Evolutionary conservation across 306 rosid genomes (phyloP).

Genomic region (Senna siamea): DNA sequence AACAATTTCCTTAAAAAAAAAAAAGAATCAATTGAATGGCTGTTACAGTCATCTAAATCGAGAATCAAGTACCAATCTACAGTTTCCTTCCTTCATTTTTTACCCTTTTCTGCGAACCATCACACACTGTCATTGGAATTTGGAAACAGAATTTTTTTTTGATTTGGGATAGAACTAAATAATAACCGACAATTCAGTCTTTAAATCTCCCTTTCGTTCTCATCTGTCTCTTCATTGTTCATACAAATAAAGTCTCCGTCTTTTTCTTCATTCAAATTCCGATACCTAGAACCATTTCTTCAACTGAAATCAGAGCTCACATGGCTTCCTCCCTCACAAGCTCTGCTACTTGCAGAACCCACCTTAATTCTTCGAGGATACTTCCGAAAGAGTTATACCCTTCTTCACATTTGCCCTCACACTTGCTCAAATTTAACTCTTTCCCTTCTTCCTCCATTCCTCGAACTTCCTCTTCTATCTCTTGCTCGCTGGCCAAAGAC

Average conservation of each 20-base stretch:
- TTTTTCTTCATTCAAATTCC: neutral
- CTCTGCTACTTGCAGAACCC: conserved; percentile 35
- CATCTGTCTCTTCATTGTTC: neutral
- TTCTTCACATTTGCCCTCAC: conserved; percentile 48
- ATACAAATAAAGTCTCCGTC: neutral
- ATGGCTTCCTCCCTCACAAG: conserved; percentile 45
- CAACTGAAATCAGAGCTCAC: neutral
- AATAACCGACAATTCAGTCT: neutral
- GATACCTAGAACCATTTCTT: neutral
- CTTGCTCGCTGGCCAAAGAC: conserved; percentile 60
- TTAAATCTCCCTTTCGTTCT: neutral
- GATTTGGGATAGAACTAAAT: neutral
- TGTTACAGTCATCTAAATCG: neutral
- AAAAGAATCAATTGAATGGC: neutral
- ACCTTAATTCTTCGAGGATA: conserved; percentile 21
- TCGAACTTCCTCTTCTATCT: conserved; percentile 34
- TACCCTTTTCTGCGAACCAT: neutral
- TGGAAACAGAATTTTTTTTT: neutral
- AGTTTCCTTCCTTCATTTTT: neutral
- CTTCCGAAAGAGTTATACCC: conserved; percentile 39
- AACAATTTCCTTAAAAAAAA: no score
- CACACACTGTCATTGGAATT: neutral
- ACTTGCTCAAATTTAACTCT: conserved; percentile 40
- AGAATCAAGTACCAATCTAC: neutral
- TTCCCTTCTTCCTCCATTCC: conserved; percentile 33